phyloP scores from a whole-genome alignment of 495 filamentous ascomycete species.

The Talaromyces wortmannii region DNA sequence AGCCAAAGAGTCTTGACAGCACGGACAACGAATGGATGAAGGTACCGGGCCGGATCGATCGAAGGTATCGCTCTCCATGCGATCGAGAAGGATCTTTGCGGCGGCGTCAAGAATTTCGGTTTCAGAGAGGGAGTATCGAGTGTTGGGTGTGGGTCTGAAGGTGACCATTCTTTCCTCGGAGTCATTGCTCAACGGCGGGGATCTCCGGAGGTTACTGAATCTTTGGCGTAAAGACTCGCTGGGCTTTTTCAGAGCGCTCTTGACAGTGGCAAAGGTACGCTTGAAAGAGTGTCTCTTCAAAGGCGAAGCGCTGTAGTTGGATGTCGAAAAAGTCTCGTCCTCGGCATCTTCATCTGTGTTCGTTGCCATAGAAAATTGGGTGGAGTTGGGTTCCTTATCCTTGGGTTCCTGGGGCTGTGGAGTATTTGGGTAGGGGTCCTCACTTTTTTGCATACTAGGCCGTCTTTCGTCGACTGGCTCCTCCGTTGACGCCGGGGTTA shows the following conservation, averaged over 20 bases:
- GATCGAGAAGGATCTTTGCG: neutral
- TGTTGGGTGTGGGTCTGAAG: neutral
- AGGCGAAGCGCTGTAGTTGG: neutral
- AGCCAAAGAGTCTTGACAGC: neutral
- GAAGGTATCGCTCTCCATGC: neutral
- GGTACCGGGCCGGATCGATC: neutral
- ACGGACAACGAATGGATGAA: constrained; percentile 2
- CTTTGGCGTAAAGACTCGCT: neutral
- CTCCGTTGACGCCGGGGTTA: neutral
- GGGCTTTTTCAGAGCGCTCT: neutral
- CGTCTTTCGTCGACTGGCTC: neutral
- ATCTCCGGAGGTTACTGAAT: neutral
- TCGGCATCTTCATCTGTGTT: neutral
- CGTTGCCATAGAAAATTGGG: neutral
- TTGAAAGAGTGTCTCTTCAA: neutral
- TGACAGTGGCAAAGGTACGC: neutral
- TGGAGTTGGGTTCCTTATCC: neutral
- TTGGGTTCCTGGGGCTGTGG: neutral
- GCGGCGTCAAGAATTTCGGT: neutral
- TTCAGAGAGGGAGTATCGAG: neutral
- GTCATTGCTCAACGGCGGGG: neutral
- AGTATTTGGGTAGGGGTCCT: neutral
- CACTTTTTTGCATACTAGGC: neutral
- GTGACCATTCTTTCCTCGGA: neutral
- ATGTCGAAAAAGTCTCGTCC: neutral